Percentiles rank a stretch among this genome's conserved stretches.
phyloP scores from a whole-genome alignment of 2,329 filamentous ascomycete genomes.

The Colletotrichum horii region DNA sequence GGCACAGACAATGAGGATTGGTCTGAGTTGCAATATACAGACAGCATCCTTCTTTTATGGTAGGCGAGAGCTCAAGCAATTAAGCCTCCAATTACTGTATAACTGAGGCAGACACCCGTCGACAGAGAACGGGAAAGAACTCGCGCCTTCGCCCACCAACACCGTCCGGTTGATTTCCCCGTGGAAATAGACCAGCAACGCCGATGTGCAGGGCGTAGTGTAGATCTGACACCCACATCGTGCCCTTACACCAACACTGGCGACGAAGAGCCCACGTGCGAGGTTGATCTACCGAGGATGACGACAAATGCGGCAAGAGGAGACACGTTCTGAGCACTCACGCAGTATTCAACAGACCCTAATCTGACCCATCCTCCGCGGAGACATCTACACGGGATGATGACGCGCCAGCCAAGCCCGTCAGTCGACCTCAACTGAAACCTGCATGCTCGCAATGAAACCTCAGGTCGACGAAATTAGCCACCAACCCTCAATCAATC shows the following conservation, averaged over 20 bases:
- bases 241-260: fast-evolving
- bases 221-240: not conserved
- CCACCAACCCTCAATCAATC: not conserved
- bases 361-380: not conserved
- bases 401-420: not conserved
- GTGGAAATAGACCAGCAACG: fast-evolving
- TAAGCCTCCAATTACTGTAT: not conserved
- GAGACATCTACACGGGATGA: not conserved
- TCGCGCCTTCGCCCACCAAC: not conserved
- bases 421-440: not conserved
- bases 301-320: not conserved
- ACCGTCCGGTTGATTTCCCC: not conserved
- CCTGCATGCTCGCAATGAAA: not conserved
- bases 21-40: not conserved
- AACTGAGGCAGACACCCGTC: not conserved
- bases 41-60: not conserved
- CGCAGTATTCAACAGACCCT: not conserved
- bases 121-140: not conserved
- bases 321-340: not conserved
- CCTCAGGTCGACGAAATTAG: not conserved
- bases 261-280: not conserved
- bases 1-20: not conserved
- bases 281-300: too few species aligned
- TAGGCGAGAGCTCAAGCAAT: not conserved
- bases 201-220: too few species aligned